Evolutionary conservation across 2,329 filamentous ascomycete genomes (phyloP), one percentile per base, ranked within the genome.

Genomic region (Macrophomina pseudophaseolina): DNA sequence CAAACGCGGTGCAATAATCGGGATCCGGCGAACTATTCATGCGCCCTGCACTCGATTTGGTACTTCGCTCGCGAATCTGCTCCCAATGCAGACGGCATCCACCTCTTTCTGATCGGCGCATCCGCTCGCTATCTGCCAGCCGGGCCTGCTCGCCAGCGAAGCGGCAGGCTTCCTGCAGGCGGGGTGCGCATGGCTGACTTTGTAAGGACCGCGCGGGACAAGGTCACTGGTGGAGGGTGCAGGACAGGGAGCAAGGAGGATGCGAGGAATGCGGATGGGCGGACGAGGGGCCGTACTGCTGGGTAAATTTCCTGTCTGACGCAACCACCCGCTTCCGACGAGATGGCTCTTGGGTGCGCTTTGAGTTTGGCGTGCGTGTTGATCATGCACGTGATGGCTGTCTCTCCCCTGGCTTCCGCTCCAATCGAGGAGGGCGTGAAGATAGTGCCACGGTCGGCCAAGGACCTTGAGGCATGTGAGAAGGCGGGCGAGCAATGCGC

Each of bases 281-380:
- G 58, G 58, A 18, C 58, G 58, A 44, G 46, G 58, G 58, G 58
- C 58, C 58, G 44, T 40, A 14, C 58, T 62, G 44, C 58, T 62
- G 58, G 58, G 58, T 62, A 44, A 62, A 49, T 62, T 60, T 62
- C 58, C 58, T 62, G 58, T 62, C 58, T 62, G 58, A 62, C 58
- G 58, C 58, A 62, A 62, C 44, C 58, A 62, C 58, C 58, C 58
- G 58, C 58, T 62, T 49, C 58, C 58, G 58, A 62, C 58, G 30
- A 51, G 44, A 62, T 2, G 58, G 58, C 42, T 62, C 58, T 28
- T 62, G 58, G 58, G 58, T 16, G 32, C 58, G 58, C 58, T 49
- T 62, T 62, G 18, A 38, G 58, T 62, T 62, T 62, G 58, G 58
- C 44, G 58, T 62, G 58, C 58, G 44, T 62, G 56, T 44, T 42